Evolutionary conservation across 1,284 basidiomycete species (phyloP).

Genomic region (Cystobasidium sp.): DNA sequence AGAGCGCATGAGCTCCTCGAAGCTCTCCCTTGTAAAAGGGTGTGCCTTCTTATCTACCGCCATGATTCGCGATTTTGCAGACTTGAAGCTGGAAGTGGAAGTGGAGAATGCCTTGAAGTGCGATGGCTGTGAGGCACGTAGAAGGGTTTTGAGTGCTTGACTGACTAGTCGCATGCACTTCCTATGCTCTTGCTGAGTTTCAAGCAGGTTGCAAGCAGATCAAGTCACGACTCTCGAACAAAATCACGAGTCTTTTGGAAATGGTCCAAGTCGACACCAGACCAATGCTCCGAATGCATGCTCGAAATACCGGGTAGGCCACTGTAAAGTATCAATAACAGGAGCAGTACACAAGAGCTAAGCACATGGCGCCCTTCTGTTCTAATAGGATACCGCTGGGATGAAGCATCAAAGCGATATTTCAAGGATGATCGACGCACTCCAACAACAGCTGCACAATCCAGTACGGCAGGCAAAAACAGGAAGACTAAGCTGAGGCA

Average conservation of each 20-base stretch:
- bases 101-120: not conserved
- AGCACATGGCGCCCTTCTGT: not conserved
- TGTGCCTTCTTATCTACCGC: slow-evolving; percentile 81
- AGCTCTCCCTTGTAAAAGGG: slow-evolving; percentile 81
- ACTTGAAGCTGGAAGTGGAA: not conserved
- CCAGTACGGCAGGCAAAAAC: not conserved
- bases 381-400: slow-evolving; percentile 29
- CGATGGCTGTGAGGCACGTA: slow-evolving; percentile 20
- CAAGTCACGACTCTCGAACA: not conserved
- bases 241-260: too few relatives aligned
- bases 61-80: slow-evolving; percentile 16
- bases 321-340: not conserved
- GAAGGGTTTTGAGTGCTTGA: not conserved
- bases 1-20: slow-evolving; percentile 86
- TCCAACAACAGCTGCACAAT: not conserved
- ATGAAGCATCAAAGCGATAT: slow-evolving; percentile 35
- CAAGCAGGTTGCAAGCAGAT: not conserved
- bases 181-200: not conserved
- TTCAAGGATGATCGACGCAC: slow-evolving; percentile 24
- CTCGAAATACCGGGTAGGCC: slow-evolving; percentile 36
- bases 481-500: not conserved
- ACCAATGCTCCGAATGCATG: slow-evolving; percentile 36
- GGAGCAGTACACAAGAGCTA: not conserved
- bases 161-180: slow-evolving; percentile 25
- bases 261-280: not conserved